Conservation (phyloP, 345 rosid species). For the Acer yangbiense region DNA sequence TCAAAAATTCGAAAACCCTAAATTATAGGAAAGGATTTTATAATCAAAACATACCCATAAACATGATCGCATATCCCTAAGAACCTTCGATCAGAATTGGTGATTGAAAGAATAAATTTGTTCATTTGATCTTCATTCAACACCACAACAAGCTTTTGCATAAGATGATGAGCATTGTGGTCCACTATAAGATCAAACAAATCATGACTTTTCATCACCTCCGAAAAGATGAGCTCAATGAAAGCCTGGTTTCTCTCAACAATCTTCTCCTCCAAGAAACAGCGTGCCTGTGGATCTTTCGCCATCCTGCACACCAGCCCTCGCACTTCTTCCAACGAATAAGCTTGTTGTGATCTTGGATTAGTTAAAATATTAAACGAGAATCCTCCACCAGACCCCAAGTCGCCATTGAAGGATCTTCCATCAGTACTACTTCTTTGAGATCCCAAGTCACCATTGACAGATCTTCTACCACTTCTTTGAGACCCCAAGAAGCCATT, state of each 20-base stretch:
- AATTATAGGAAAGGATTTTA: background rate
- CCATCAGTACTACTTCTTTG: background rate
- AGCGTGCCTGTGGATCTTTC: no score
- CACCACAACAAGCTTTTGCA: conserved; percentile 31
- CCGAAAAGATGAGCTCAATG: no score
- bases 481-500: background rate
- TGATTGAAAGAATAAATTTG: conserved; percentile 14
- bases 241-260: no score
- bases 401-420: background rate
- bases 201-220: conserved; percentile 9
- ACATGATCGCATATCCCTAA: conserved; percentile 20
- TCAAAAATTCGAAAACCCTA: background rate
- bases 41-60: conserved; percentile 26
- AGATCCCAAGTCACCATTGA: background rate
- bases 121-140: conserved; percentile 25
- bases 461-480: background rate
- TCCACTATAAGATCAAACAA: conserved; percentile 28
- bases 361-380: no score
- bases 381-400: no score
- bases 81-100: conserved; percentile 12
- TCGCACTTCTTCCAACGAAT: background rate
- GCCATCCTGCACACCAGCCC: no score
- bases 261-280: no score
- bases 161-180: conserved; percentile 21
- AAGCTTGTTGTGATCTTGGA: background rate